Conservation (phyloP, 345 rosid species). For the Linum lewisii region DNA sequence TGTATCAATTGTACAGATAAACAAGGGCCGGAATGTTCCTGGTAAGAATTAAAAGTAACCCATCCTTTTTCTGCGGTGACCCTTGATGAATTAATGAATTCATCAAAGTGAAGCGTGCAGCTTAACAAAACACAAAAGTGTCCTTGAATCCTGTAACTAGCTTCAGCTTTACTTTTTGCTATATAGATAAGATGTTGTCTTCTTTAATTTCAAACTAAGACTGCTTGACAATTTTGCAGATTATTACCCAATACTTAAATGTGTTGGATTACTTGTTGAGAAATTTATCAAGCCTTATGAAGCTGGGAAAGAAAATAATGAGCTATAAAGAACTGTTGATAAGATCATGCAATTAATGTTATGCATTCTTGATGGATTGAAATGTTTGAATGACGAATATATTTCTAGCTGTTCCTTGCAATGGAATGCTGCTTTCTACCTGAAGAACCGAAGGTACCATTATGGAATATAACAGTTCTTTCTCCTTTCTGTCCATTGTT, state of each 20-base stretch:
- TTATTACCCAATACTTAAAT: constrained; percentile 40
- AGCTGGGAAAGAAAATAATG: constrained; percentile 24
- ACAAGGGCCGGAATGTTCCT: constrained; percentile 30
- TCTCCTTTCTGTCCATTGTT: constrained; percentile 3
- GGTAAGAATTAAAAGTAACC: constrained; percentile 39
- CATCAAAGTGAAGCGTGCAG: constrained; percentile 4
- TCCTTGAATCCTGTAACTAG: neutral
- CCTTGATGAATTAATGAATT: constrained; percentile 8
- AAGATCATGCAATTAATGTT: constrained; percentile 58
- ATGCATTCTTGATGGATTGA: constrained; percentile 44
- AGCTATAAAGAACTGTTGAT: constrained; percentile 37
- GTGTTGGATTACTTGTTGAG: constrained; percentile 31
- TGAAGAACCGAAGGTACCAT: constrained; percentile 48
- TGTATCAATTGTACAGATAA: constrained; percentile 37
- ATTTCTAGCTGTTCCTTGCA: constrained; percentile 27
- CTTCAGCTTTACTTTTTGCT: neutral
- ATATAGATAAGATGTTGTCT: neutral
- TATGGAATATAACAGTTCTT: constrained; percentile 3
- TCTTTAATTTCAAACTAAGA: constrained; percentile 8
- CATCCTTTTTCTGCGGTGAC: constrained; percentile 10
- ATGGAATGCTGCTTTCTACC: constrained; percentile 68
- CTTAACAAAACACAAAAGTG: neutral
- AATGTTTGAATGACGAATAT: constrained; percentile 25
- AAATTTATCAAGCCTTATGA: constrained; percentile 32
- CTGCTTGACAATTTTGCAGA: constrained; percentile 34